Evolutionary conservation across 345 rosid genomes (phyloP).

Genomic region (Syzygium oleosum): DNA sequence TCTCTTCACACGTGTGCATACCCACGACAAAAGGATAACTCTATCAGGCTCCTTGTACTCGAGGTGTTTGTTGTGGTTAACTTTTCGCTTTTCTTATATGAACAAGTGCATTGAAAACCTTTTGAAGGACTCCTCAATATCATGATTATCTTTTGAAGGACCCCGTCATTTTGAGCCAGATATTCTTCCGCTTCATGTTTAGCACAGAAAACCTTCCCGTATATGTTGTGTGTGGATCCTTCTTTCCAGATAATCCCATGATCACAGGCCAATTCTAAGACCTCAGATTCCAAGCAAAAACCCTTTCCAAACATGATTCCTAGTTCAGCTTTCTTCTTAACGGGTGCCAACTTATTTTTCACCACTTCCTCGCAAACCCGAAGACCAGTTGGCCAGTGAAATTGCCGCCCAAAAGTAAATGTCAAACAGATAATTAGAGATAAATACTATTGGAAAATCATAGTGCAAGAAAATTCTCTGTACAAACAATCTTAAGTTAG

Average conservation of each 20-base stretch:
- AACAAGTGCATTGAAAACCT: background rate
- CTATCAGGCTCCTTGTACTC: background rate
- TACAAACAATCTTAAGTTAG: background rate
- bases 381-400: slow-evolving; percentile 52
- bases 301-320: slow-evolving; percentile 73
- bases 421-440: background rate
- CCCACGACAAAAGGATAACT: background rate
- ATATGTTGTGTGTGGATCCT: slow-evolving; percentile 42
- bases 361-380: slow-evolving; percentile 67
- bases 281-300: slow-evolving; percentile 52
- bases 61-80: background rate
- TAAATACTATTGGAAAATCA: background rate
- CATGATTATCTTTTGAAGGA: slow-evolving; percentile 28
- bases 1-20: background rate
- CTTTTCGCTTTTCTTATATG: background rate
- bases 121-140: slow-evolving; percentile 41
- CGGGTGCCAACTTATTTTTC: slow-evolving; percentile 70
- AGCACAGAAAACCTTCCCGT: slow-evolving; percentile 34
- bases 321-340: slow-evolving; percentile 47
- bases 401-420: background rate
- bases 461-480: background rate
- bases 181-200: slow-evolving; percentile 33
- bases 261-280: slow-evolving; percentile 64
- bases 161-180: slow-evolving; percentile 32
- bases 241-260: slow-evolving; percentile 45